These are phyloP conservation scores for Diaporthe longicolla DNA, from an alignment of 2,329 filamentous ascomycete species.

Conservation along the genomic window DNA sequence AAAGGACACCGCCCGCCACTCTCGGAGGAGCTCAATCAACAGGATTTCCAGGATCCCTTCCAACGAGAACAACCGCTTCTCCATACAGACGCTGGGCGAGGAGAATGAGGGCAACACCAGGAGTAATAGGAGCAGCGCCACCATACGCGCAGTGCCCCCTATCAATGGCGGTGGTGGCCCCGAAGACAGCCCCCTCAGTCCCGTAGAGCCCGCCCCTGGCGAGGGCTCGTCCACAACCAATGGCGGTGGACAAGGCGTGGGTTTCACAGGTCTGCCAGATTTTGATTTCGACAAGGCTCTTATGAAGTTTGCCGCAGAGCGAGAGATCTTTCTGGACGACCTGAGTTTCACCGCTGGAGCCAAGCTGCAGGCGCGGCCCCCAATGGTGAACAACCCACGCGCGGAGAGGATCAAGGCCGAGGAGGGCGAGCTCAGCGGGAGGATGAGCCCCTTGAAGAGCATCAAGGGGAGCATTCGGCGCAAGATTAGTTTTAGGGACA, in stretches of 20 bases:
- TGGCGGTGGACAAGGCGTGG: constrained; percentile 50
- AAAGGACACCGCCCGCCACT: constrained; percentile 66
- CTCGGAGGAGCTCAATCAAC: constrained; percentile 72
- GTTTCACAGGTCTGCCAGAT: constrained; percentile 65
- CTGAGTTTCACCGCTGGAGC: constrained; percentile 89
- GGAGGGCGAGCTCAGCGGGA: constrained; percentile 69
- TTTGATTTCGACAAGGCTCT: constrained; percentile 96
- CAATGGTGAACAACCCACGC: constrained; percentile 83
- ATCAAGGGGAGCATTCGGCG: constrained; percentile 89
- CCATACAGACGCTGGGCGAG: constrained; percentile 67
- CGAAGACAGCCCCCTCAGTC: constrained; percentile 46
- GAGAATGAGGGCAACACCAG: constrained; percentile 68
- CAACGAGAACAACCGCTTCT: constrained; percentile 61
- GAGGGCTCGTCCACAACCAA: constrained; percentile 25
- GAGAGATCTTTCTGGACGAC: constrained; percentile 94
- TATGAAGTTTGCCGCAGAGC: constrained; percentile 94
- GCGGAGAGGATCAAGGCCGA: constrained; percentile 86
- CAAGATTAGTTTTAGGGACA: constrained; percentile 92
- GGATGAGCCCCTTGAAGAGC: constrained; percentile 69
- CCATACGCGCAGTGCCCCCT: constrained; percentile 64
- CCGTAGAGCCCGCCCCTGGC: constrained; percentile 21
- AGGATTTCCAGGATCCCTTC: constrained; percentile 68
- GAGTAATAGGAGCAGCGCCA: constrained; percentile 77
- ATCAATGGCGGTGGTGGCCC: constrained; percentile 45
- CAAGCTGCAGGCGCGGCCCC: constrained; percentile 77